These are phyloP conservation scores for Hanseniaspora lindneri DNA, from an alignment of 805 yeast species.

Conservation along the genomic window DNA sequence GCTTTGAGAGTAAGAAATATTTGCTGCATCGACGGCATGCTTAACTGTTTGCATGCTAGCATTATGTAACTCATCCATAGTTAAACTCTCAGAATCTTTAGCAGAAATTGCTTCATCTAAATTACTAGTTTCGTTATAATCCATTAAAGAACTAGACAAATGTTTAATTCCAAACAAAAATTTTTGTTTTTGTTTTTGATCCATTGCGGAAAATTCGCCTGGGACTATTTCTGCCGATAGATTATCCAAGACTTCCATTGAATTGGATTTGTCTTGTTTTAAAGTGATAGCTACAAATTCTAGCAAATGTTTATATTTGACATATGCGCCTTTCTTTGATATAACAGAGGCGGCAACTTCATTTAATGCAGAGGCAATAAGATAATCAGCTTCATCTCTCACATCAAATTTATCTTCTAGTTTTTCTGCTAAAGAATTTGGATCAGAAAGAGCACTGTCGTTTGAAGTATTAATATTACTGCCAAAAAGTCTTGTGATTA, in stretches of 20 bases:
- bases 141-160: neutral
- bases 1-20: neutral
- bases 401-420: neutral
- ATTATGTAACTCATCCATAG: neutral
- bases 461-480: neutral
- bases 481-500: neutral
- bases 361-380: slow-evolving; percentile 2
- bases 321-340: neutral
- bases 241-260: neutral
- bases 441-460: neutral
- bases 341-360: neutral
- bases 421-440: neutral
- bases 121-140: neutral
- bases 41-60: neutral
- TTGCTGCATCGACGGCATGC: neutral
- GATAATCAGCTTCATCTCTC: neutral
- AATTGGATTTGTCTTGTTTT: neutral
- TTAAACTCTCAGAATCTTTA: neutral
- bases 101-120: neutral
- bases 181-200: neutral
- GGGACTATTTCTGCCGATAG: neutral
- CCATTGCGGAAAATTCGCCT: neutral
- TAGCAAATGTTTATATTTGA: neutral
- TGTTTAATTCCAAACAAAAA: slow-evolving; percentile 3
- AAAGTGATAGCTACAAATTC: neutral